Evolutionary conservation across 768 basidiomycete species (phyloP).

Genomic region (Suillus fuscotomentosus): DNA sequence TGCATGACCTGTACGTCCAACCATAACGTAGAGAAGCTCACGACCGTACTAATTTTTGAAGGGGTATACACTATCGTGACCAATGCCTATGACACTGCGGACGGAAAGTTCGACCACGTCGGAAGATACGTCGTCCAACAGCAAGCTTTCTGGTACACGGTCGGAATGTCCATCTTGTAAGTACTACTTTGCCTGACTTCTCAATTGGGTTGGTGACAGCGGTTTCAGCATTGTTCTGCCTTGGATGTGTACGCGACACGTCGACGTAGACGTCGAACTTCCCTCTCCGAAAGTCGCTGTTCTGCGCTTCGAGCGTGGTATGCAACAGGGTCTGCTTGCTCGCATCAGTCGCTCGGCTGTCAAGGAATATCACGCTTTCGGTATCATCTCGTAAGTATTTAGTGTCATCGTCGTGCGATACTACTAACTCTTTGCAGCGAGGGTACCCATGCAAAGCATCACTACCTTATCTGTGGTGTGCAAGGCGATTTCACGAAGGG

Average conservation of each 20-base stretch:
- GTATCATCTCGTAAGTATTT: conserved; percentile 63
- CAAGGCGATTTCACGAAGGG: conserved; percentile 79
- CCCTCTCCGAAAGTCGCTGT: conserved; percentile 80
- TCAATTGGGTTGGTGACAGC: conserved; percentile 5
- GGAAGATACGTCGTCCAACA: conserved; percentile 56
- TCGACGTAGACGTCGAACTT: conserved; percentile 74
- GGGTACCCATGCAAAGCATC: conserved; percentile 68
- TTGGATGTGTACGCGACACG: conserved; percentile 74
- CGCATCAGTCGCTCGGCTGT: conserved; percentile 71
- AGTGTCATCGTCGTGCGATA: conserved; percentile 22
- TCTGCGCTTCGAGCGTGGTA: conserved; percentile 76
- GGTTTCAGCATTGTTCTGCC: conserved; percentile 60
- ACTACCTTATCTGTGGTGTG: conserved; percentile 81
- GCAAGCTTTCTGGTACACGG: conserved; percentile 77
- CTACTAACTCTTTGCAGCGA: conserved; percentile 47
- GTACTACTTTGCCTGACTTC: conserved; percentile 18
- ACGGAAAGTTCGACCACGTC: conserved; percentile 55
- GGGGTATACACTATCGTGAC: conserved; percentile 70
- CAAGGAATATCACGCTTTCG: conserved; percentile 84
- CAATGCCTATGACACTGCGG: conserved; percentile 57
- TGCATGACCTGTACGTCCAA: conserved; percentile 41
- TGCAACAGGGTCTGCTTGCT: conserved; percentile 79
- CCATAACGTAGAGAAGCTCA: not conserved
- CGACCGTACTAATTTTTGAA: conserved; percentile 28
- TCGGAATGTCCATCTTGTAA: conserved; percentile 73